Evolutionary conservation across 164 flowering plant genomes (phyloP), one percentile per base, ranked within the genome.

Genomic region (Hamamelis virginiana): DNA sequence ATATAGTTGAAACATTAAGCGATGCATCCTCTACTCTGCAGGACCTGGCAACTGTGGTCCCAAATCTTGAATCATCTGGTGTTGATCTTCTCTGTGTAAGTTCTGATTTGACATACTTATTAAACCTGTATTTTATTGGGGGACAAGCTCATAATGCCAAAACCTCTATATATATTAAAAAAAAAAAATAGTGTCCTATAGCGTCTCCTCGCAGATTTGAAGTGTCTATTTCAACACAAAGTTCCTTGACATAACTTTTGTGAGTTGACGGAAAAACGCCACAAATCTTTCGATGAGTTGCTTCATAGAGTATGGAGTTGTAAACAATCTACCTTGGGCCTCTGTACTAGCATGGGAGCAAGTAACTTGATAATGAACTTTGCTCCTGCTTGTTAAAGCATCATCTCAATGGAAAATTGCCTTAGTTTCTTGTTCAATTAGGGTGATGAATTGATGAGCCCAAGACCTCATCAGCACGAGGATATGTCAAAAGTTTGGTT

Each of bases 31-130:
- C 11, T 65, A 46, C 51, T 50, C 76, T 81, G 80, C 86, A 94
- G 98, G 87, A 89, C 57, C 76, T 92, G 71, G 78, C 83, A 64
- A 72, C 89, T 68, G 78, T 88, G 45, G 97, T 89, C 50, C 88
- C 96, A 59, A 83, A 76, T 81, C 94, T 94, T 71, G 95, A 90
- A 57, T 59, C 93, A 63, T 69, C 90, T 63, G 98, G 97, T 48
- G 45, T 92, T 69, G 98, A 94, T 82, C 93, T 94, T 76, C 97
- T 94, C 65, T 74, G 77, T 57, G 98, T 94, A 83, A 89, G 96
- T 84, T 71, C 46, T 19, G 38, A 19, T 65, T 18, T 9, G 45
- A 21, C 16, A 16, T 18, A 26, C 8, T 16, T 65, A 9, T 16
- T 13, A 23, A 16, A 15, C 22, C 63, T 59, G 46, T 9, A 33